A percentile compares a stretch with the other conserved stretches of the same genome.
These are phyloP conservation scores for Nicotiana undulata DNA, from an alignment of 257 asterid species.

Conservation along the genomic window DNA sequence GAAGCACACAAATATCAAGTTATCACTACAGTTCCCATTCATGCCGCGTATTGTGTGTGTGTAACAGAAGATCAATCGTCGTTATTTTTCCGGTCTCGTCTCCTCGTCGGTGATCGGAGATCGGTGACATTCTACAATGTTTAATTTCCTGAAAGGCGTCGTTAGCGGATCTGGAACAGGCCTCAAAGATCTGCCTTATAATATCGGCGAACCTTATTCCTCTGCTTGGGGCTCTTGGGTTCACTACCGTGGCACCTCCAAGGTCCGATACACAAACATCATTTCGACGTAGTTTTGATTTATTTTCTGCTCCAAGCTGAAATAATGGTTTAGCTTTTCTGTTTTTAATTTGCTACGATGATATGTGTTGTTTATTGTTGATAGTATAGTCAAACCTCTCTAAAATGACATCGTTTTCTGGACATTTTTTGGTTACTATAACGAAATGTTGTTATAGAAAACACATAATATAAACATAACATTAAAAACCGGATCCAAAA, in stretches of 20 bases:
- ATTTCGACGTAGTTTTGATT: neutral
- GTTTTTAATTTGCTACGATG: neutral
- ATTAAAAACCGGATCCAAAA: too few relatives aligned
- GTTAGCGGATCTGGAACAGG: slow-evolving; percentile 94
- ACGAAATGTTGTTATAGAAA: too few relatives aligned
- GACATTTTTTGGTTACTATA: too few relatives aligned
- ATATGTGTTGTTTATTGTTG: neutral
- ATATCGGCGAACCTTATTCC: slow-evolving; percentile 93
- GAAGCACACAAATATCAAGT: too few relatives aligned
- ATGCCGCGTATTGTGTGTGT: too few relatives aligned
- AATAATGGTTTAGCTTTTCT: neutral
- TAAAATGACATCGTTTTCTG: too few relatives aligned
- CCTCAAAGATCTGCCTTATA: slow-evolving; percentile 92
- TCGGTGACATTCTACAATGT: slow-evolving; percentile 31
- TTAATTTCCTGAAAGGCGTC: slow-evolving; percentile 90
- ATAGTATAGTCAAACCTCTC: too few relatives aligned
- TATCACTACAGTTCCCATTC: too few relatives aligned
- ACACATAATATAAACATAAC: too few relatives aligned
- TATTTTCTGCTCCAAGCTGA: neutral
- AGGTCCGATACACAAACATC: slow-evolving; percentile 17
- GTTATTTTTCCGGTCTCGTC: neutral
- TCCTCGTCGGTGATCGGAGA: neutral
- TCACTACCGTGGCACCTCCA: slow-evolving; percentile 86
- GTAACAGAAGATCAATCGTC: too few relatives aligned
- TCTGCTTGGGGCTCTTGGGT: slow-evolving; percentile 99